Base-by-base conservation (phyloP, 441 rosid species). In the Erodium texanum region DNA sequence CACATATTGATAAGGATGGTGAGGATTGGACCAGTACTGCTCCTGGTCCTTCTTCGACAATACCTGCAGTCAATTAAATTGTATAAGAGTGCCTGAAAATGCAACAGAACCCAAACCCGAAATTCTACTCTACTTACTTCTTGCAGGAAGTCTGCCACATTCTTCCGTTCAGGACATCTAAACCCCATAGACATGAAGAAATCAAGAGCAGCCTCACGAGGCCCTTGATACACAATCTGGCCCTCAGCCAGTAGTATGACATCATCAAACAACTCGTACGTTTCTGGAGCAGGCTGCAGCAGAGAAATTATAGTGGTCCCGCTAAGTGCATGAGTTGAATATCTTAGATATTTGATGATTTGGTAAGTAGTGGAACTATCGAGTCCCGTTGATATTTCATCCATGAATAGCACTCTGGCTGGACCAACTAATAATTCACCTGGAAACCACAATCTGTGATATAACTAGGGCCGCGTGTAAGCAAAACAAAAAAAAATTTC, bases 211-310 rank as follows among this genome's bases (percentile, higher is more conserved):
- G 79, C 73, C 3, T 90, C 92, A 1, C 92, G 89, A 34, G 96
- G 92, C 48, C 96, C 98, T 20, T 93, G 94, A 41, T 87, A 93
- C 24, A 90, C 87, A 24, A 90, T 76, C 69, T 79, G 81, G 1
- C 92, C 90, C 63, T 93, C 98, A 0, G 94, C 83, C 48, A 93
- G 78, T 64, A 93, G 89, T 62, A 90, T 75, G 64, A 93, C 85
- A 72, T 93, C 98, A 77, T 90, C 98, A 18, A 90, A 93, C 62
- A 90, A 86, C 70, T 86, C 80, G 64, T 85, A 90, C 48, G 97
- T 93, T 83, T 93, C 98, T 0, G 98, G 97, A 0, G 96, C 94
- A 22, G 98, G 98, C 85, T 93, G 97, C 29, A 90, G 98, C 70
- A 93, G 98, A 43, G 98, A 90, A 32, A 93, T 80, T 41, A 87